These are phyloP conservation scores for Fagus sylvatica DNA, from an alignment of 306 rosid species.

Conservation along the genomic window DNA sequence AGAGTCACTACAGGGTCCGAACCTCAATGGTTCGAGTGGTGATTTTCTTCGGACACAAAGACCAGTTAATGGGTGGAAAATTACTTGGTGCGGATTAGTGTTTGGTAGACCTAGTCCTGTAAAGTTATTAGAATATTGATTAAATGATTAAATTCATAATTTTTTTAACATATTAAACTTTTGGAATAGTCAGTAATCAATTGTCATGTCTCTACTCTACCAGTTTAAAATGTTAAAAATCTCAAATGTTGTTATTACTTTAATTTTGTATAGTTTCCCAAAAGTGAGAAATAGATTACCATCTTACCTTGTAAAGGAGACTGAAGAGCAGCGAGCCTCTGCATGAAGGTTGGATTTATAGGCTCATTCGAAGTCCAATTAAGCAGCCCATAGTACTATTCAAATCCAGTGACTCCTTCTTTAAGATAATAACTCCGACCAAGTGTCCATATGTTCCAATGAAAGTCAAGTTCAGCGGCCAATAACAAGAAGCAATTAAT, in stretches of 20 bases:
- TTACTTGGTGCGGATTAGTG: conserved; percentile 37
- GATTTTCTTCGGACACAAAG: conserved; percentile 56
- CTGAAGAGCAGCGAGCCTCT: conserved; percentile 60
- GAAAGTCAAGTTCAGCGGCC: conserved; percentile 77
- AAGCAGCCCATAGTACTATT: conserved; percentile 68
- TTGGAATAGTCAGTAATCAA: too few relatives aligned
- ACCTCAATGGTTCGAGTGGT: conserved; percentile 36
- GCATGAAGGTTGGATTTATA: conserved; percentile 51
- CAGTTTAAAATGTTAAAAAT: too few relatives aligned
- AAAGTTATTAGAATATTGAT: not conserved
- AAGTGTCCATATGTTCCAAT: conserved; percentile 83
- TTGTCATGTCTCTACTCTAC: too few relatives aligned
- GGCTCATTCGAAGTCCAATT: conserved; percentile 51
- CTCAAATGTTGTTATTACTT: too few relatives aligned
- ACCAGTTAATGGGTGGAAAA: conserved; percentile 78
- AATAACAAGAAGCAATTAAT: conserved; percentile 57
- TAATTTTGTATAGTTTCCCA: too few relatives aligned
- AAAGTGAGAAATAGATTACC: too few relatives aligned
- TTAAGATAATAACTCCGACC: conserved; percentile 79
- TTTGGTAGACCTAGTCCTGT: conserved; percentile 58
- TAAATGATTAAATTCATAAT: too few relatives aligned
- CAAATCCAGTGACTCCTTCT: conserved; percentile 64
- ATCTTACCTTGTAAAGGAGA: conserved; percentile 72
- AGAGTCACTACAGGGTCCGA: conserved; percentile 59
- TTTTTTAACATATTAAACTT: too few relatives aligned